Percentiles rank a stretch among this genome's conserved stretches.
Conservation (phyloP, 495 filamentous ascomycete genomes). For the Lasiosphaeria hispida region DNA sequence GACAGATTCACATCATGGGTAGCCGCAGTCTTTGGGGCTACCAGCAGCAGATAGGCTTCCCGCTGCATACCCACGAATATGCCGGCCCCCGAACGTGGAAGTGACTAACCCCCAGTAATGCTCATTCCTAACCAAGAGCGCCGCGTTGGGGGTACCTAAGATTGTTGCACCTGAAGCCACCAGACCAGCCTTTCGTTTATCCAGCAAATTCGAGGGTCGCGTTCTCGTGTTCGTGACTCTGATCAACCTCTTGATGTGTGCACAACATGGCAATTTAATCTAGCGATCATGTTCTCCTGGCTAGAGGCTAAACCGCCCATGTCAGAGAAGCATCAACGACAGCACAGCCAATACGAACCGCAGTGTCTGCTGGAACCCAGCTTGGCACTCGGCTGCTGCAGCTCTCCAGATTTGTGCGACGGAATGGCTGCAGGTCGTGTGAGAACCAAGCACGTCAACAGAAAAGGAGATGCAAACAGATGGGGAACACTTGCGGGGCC, state of each 20-base stretch:
- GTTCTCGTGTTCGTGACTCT: slow-evolving; percentile 8
- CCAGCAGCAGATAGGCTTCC: slow-evolving; percentile 18
- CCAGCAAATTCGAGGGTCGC: neutral
- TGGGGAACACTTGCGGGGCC: neutral
- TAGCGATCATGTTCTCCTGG: neutral
- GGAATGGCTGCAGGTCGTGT: slow-evolving; percentile 8
- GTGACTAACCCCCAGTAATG: neutral
- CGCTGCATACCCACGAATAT: slow-evolving; percentile 17
- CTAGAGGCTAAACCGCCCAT: neutral
- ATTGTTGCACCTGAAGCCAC: slow-evolving; percentile 3
- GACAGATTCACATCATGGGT: slow-evolving; percentile 7
- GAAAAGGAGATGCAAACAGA: neutral
- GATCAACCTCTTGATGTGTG: neutral
- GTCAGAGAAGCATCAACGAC: neutral
- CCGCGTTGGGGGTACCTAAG: neutral
- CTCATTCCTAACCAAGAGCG: neutral
- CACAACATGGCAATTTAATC: slow-evolving; percentile 5
- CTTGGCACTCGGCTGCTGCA: slow-evolving; percentile 13
- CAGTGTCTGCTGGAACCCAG: neutral
- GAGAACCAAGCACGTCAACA: slow-evolving; percentile 11
- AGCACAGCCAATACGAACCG: slow-evolving; percentile 8
- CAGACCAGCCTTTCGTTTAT: neutral
- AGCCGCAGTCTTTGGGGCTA: slow-evolving; percentile 16
- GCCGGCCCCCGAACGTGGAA: slow-evolving; percentile 20
- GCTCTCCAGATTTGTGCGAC: slow-evolving; percentile 15